A percentile compares a stretch with the other conserved stretches of the same genome.
Conservation (phyloP, 192 early-diverging fungal species). For the Gaertneriomyces sp. region DNA sequence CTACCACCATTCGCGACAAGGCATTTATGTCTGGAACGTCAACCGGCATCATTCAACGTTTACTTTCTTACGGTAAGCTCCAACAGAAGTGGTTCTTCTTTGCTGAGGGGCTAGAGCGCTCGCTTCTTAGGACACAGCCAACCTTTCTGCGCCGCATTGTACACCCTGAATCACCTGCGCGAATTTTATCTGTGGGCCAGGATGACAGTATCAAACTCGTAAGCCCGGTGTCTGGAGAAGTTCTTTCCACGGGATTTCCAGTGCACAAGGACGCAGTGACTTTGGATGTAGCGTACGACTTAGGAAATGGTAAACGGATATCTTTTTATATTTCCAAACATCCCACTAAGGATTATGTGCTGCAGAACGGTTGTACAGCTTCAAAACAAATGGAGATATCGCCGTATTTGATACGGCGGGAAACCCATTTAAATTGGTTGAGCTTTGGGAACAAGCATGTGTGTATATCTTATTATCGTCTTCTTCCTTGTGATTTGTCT, state of each 20-base stretch:
- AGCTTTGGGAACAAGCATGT: slow-evolving; percentile 39
- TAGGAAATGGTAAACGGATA: slow-evolving; percentile 16
- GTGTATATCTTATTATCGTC: not conserved
- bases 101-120: not conserved
- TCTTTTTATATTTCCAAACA: not conserved
- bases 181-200: slow-evolving; percentile 31
- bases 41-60: slow-evolving; percentile 35
- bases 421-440: slow-evolving; percentile 41
- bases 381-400: slow-evolving; percentile 38
- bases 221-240: slow-evolving; percentile 44
- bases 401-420: slow-evolving; percentile 33
- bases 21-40: slow-evolving; percentile 37
- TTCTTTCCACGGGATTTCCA: slow-evolving; percentile 41
- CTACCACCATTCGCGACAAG: slow-evolving; percentile 11
- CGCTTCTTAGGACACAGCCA: not conserved
- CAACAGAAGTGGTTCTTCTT: not conserved
- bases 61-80: slow-evolving; percentile 11
- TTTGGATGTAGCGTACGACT: slow-evolving; percentile 34
- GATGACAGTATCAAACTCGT: slow-evolving; percentile 40
- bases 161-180: slow-evolving; percentile 19
- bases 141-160: not conserved
- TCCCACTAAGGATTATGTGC: not conserved
- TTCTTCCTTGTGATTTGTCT: no score
- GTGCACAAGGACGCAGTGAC: slow-evolving; percentile 35
- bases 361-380: slow-evolving; percentile 31